Percentiles rank a stretch among this genome's conserved stretches.
phyloP scores from a whole-genome alignment of 73 alveolate species.

The Stentor coeruleus region DNA sequence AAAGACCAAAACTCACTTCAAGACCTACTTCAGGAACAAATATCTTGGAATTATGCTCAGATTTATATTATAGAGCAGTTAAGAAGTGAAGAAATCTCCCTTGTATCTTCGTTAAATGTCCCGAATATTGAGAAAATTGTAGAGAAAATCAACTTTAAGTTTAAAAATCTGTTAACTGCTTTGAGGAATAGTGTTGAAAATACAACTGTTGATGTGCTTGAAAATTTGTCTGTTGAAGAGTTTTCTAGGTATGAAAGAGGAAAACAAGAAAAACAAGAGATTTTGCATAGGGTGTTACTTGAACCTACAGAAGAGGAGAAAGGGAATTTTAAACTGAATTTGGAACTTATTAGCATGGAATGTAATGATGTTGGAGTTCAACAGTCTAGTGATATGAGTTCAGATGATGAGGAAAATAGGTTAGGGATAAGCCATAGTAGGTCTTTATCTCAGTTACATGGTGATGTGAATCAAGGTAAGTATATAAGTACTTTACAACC shows the following conservation, averaged over 20 bases:
- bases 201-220: not conserved
- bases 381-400: not conserved
- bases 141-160: not conserved
- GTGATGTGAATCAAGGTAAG: not conserved
- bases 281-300: not conserved
- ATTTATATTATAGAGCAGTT: not conserved
- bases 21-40: not conserved
- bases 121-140: not conserved
- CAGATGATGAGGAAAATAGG: not conserved
- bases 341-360: too few species aligned
- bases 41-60: not conserved
- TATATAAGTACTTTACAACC: too few species aligned
- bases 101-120: not conserved
- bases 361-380: not conserved
- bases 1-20: not conserved
- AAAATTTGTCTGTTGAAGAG: not conserved
- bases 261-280: not conserved
- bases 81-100: not conserved
- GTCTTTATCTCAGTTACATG: not conserved
- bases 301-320: not conserved
- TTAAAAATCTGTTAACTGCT: not conserved
- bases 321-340: too few species aligned
- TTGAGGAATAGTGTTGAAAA: not conserved
- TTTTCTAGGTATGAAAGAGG: not conserved
- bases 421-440: not conserved